Evolutionary conservation across 2,329 filamentous ascomycete genomes (phyloP).

Genomic region (Spiromastix sp.): DNA sequence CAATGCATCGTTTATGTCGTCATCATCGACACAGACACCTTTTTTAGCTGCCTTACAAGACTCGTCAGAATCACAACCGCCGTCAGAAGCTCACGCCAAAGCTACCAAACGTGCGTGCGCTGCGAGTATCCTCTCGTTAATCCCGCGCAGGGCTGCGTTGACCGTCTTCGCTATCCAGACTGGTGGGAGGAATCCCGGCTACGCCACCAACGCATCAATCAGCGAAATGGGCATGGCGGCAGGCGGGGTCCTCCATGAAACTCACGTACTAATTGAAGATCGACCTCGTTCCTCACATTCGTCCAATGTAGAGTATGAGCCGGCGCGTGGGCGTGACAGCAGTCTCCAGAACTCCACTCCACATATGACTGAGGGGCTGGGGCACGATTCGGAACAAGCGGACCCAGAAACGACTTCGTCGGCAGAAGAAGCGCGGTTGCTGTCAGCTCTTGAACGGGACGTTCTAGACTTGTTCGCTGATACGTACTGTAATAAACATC

Average conservation of each 20-base stretch:
- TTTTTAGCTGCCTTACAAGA: constrained; percentile 4
- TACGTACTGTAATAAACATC: constrained; percentile 83
- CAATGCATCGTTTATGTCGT: constrained; percentile 3
- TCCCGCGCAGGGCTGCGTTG: constrained; percentile 34
- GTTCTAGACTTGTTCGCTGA: constrained; percentile 69
- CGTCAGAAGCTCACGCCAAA: constrained; percentile 23
- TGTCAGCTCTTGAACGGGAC: constrained; percentile 49
- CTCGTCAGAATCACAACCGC: constrained; percentile 10
- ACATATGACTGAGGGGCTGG: background rate
- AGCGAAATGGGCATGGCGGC: too few species aligned
- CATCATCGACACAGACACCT: constrained; percentile 11
- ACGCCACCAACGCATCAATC: background rate
- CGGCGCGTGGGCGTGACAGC: constrained; percentile 3
- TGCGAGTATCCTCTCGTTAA: constrained; percentile 28
- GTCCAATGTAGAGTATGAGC: constrained; percentile 8
- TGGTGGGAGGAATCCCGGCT: background rate
- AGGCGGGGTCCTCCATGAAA: background rate
- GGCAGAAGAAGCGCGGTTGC: constrained; percentile 41
- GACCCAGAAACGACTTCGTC: background rate
- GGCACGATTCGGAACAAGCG: background rate
- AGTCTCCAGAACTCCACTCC: background rate
- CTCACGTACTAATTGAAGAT: background rate
- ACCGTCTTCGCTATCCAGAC: constrained; percentile 12
- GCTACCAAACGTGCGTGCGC: constrained; percentile 36
- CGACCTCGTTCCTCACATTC: constrained; percentile 2